A percentile compares a stretch with the other conserved stretches of the same genome.
Conservation (phyloP, 441 rosid genomes). For the Metrosideros polymorpha region DNA sequence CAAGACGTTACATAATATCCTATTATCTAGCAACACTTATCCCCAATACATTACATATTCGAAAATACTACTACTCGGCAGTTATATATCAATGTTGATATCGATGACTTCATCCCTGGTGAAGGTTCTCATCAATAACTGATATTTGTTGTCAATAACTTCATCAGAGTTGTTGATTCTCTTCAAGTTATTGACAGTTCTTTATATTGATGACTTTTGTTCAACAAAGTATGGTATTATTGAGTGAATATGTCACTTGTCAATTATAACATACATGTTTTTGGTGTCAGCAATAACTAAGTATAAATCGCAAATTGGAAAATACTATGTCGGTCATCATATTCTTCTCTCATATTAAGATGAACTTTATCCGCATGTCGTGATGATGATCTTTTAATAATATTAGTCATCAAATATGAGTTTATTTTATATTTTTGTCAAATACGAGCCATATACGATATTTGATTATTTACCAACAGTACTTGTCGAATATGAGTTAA, state of each 20-base stretch:
- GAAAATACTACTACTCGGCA: neutral
- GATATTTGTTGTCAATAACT: neutral
- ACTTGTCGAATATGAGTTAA: neutral
- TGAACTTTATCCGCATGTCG: neutral
- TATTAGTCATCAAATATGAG: neutral
- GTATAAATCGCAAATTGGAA: neutral
- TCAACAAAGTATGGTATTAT: neutral
- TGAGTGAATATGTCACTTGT: neutral
- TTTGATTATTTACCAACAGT: neutral
- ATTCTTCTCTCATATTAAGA: neutral
- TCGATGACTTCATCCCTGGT: neutral
- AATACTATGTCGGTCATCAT: neutral
- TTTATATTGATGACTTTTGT: neutral
- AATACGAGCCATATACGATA: neutral
- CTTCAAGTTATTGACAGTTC: fast-evolving
- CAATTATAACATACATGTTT: neutral
- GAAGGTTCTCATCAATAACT: neutral
- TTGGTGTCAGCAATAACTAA: neutral
- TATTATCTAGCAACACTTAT: too few species aligned
- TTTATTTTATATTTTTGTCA: neutral
- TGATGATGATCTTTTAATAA: neutral
- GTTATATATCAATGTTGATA: too few species aligned
- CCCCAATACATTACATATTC: too few species aligned
- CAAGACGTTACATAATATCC: neutral
- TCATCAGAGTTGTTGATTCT: neutral